Base-by-base conservation (phyloP, 192 early-diverging fungal species). In the Coemansia sp. region DNA sequence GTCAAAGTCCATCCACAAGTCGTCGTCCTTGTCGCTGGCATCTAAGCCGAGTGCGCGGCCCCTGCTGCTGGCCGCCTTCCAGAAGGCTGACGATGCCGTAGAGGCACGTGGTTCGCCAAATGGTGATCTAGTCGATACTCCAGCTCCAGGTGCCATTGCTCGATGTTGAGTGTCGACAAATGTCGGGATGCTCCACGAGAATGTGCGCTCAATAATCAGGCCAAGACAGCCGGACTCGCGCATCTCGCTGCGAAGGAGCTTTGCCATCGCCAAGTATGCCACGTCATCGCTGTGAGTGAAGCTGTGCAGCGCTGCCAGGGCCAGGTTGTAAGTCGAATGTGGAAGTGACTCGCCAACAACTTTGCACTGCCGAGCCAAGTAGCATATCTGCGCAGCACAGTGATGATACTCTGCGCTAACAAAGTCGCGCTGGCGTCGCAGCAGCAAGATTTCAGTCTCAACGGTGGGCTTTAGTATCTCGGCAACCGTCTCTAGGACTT, bases 1-100 rank as follows among this genome's bases (percentile, higher is more conserved):
- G 28, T 82, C 74, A 70, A 82, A 76, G 33, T 73, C 70, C 74
- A 82, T 76, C 79, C 79, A 82, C 67, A 66, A 59, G 48, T 74
- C 77, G 48, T 74, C 77, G 11, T 63, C 66, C 5, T n/a, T n/a
- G 8, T 60, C 57, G 24, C 62, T 65, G 40, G 11, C 10, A 55
- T 43, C 16, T 14, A n/a, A 35, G 26, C n/a, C 58, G 3, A 34
- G 14, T 48, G 21, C 34, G 20, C 53, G 13, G 14, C 43, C 10
- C n/a, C 45, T 34, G 21, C 10, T 64, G 1, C 18, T 20, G 28
- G 33, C 45, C 45, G 36, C 48, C 35, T 9, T 33, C 16, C 35
- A 40, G 4, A 3, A 58, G 4, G 23, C 5, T 35, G 33, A 26
- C 2, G 20, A 23, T 10, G 35, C 16, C n/a, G 34, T 23, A 5